These are phyloP conservation scores for Antrodiella citrinella DNA, from an alignment of 768 basidiomycete genomes.

Conservation along the genomic window DNA sequence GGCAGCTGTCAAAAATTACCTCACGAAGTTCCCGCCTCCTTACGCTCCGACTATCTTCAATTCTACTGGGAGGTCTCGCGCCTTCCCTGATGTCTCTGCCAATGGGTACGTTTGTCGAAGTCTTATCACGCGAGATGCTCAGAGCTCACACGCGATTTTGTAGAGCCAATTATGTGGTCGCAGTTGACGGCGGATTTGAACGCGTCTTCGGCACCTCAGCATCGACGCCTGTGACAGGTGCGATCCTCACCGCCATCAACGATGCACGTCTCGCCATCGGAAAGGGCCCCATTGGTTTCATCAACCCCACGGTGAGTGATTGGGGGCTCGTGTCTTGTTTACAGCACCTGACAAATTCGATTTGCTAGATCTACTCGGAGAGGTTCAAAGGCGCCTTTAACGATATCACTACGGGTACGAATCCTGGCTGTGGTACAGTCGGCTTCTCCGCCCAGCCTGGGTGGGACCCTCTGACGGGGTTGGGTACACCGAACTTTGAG, in stretches of 20 bases:
- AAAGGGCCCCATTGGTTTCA: slow-evolving; percentile 26
- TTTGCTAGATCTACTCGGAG: slow-evolving; percentile 30
- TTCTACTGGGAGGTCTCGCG: slow-evolving; percentile 29
- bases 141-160: too few species aligned
- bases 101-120: too few species aligned
- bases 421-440: slow-evolving; percentile 26
- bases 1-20: slow-evolving; percentile 32
- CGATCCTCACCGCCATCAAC: slow-evolving; percentile 50
- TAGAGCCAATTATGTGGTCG: slow-evolving; percentile 39
- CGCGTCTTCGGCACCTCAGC: slow-evolving; percentile 58
- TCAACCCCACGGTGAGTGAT: slow-evolving; percentile 24
- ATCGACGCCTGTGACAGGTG: slow-evolving; percentile 54
- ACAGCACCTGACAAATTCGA: slow-evolving; percentile 27
- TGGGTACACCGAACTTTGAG: slow-evolving; percentile 27
- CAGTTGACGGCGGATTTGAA: slow-evolving; percentile 30
- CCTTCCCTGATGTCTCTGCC: slow-evolving; percentile 25
- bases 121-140: too few species aligned
- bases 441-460: slow-evolving; percentile 25
- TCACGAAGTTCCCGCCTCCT: slow-evolving; percentile 34
- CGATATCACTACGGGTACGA: slow-evolving; percentile 24
- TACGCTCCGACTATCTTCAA: slow-evolving; percentile 52
- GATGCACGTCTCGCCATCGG: slow-evolving; percentile 24
- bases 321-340: slow-evolving; percentile 21
- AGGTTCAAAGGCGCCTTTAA: slow-evolving; percentile 27
- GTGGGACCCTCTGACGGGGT: slow-evolving; percentile 29